These are phyloP conservation scores for Hawksworthiomyces lignivorus DNA, from an alignment of 2,329 filamentous ascomycete genomes.

Conservation along the genomic window DNA sequence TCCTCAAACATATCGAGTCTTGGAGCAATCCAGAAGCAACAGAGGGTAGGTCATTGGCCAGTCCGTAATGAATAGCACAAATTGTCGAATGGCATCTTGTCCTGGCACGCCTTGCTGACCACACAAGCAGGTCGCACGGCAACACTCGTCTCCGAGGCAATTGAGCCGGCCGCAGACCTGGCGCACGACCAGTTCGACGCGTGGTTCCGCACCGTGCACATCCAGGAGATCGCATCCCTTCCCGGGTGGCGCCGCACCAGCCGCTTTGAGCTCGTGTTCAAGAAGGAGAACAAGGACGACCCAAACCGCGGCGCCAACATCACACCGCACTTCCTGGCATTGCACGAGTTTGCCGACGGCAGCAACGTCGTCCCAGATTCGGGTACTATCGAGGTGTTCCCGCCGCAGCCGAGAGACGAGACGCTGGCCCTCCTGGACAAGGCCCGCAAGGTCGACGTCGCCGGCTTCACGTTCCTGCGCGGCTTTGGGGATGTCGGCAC, in stretches of 20 bases:
- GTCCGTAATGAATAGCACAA: too few species aligned
- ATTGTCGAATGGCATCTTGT: too few species aligned
- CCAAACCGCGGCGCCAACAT: not conserved
- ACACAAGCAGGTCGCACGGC: not conserved
- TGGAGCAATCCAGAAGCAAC: not conserved
- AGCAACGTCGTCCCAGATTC: not conserved
- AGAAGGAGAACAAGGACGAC: constrained; percentile 5
- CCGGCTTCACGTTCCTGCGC: constrained; percentile 3
- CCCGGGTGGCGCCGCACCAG: constrained; percentile 8
- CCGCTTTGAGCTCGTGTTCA: constrained; percentile 8
- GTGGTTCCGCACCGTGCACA: constrained; percentile 4
- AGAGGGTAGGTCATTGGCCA: not conserved
- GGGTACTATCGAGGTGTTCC: not conserved
- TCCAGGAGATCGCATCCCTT: not conserved
- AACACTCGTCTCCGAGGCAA: constrained; percentile 3
- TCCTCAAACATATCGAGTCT: constrained; percentile 2
- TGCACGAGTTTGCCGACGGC: constrained; percentile 7
- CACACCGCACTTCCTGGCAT: constrained; percentile 4
- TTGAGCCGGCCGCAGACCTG: constrained; percentile 2
- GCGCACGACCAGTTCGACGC: not conserved
- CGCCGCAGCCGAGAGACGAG: not conserved
- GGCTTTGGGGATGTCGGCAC: constrained; percentile 3
- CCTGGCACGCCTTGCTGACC: too few species aligned
- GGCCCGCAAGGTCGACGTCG: constrained; percentile 4
- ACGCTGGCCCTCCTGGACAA: not conserved